Evolutionary conservation across 176 grass and related monocot species (phyloP).

Genomic region (Pontederia crassipes): DNA sequence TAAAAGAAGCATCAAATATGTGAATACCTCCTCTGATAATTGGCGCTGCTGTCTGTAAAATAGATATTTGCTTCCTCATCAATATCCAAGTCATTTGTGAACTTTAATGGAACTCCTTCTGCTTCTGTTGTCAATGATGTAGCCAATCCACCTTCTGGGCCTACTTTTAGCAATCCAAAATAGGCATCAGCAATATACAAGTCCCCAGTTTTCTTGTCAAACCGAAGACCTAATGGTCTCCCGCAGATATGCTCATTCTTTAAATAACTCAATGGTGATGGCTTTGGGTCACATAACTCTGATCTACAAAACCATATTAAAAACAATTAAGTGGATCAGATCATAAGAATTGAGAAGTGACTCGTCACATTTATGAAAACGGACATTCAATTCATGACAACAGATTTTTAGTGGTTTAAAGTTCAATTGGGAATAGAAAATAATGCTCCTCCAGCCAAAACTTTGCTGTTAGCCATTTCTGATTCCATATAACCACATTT

Average conservation of each 20-base stretch:
- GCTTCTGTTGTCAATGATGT: slow-evolving; percentile 7
- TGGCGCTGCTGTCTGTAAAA: slow-evolving; percentile 29
- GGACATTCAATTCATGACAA: no score
- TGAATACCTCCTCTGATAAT: slow-evolving; percentile 14
- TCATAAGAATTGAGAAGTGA: background rate
- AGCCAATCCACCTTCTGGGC: slow-evolving; percentile 18
- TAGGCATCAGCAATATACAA: slow-evolving; percentile 38
- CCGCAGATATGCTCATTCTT: slow-evolving; percentile 24
- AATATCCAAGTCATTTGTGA: slow-evolving; percentile 31
- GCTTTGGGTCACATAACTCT: slow-evolving; percentile 7
- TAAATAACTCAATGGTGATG: slow-evolving; percentile 7
- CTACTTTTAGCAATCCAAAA: slow-evolving; percentile 25
- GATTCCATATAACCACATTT: no score
- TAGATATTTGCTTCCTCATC: slow-evolving; percentile 24
- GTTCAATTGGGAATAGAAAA: no score
- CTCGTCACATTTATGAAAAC: background rate
- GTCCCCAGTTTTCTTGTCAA: slow-evolving; percentile 15
- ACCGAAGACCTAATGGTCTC: slow-evolving; percentile 23
- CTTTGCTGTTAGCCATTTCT: no score
- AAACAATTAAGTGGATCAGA: background rate
- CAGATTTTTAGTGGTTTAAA: no score
- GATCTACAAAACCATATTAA: background rate
- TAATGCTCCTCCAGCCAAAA: no score
- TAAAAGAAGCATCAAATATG: background rate
- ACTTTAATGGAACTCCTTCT: slow-evolving; percentile 22